phyloP scores from a whole-genome alignment of 257 asterid species.

The Nicotiana obtusifolia region DNA sequence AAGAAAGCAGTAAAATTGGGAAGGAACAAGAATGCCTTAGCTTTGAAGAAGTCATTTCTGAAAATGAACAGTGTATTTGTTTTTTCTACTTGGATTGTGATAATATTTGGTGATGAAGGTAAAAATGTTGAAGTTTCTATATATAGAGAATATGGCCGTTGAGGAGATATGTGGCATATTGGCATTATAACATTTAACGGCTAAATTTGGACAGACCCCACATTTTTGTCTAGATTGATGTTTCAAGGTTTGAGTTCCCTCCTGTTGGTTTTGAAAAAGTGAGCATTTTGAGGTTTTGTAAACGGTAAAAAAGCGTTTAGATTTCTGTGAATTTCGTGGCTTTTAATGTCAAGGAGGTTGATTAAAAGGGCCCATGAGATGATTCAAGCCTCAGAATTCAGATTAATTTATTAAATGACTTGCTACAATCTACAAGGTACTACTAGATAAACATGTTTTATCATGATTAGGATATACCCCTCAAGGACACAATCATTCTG shows the following conservation, averaged over 20 bases:
- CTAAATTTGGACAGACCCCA: constrained; percentile 6
- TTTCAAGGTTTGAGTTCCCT: constrained; percentile 7
- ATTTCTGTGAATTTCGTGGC: background rate
- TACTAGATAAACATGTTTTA: no score
- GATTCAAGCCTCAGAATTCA: no score
- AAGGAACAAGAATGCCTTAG: constrained; percentile 52
- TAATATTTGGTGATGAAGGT: background rate
- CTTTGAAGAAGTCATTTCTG: constrained; percentile 47
- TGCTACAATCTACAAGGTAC: no score
- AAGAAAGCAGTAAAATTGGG: constrained; percentile 46
- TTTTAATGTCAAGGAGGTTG: background rate
- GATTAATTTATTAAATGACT: no score
- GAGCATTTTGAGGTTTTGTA: background rate
- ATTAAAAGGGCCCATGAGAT: no score
- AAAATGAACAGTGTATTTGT: background rate
- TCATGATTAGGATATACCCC: no score
- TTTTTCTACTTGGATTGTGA: background rate
- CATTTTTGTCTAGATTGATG: background rate
- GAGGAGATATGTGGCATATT: background rate
- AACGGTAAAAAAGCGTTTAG: background rate
- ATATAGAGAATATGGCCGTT: constrained; percentile 23
- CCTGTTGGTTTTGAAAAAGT: background rate
- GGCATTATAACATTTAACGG: constrained; percentile 14
- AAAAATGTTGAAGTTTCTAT: background rate
- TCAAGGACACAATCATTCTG: no score